Evolutionary conservation across 495 filamentous ascomycete species (phyloP), one percentile per base, ranked within the genome.

Genomic region (Xylaria flabelliformis): DNA sequence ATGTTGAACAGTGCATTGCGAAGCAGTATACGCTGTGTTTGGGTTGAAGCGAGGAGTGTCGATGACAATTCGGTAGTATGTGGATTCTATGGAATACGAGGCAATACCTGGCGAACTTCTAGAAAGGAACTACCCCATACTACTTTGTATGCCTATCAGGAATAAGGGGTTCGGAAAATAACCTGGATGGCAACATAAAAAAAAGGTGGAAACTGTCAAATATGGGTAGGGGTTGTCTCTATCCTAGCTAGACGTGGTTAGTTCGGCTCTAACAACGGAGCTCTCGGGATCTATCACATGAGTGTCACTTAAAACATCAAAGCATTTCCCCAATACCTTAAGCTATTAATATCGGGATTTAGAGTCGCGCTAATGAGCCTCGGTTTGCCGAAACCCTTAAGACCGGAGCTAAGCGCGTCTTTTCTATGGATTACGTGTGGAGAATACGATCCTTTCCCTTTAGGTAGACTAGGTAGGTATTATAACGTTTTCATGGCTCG

Each of bases 11-110:
- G 0, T 19, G 55, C 55, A 58, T 58, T 6, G 29, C 17, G 55
- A 58, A 19, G 29, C 6, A 32, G 12, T 34, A 34, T 19, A 34
- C 29, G 13, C 29, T 15, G 26, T 3, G 29, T 19, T 61, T 61
- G 19, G n/a, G 12, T n/a, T 39, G 8, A 39, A 61, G 32, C 19
- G 29, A 36, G 55, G 17, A 61, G 8, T 61, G 56, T 17, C 56
- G 56, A 61, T 61, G 56, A 61, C 56, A 61, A 61, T 61, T 61
- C 34, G 19, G 32, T 10, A 61, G 4, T 41, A 29, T 26, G 24
- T 55, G 51, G 51, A 24, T 10, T 55, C 12, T 29, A 55, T 55
- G 24, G 3, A 17, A 55, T 29, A 55, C 51, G 51, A 55, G 51
- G 24, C 12, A 29, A 55, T 15, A 24, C 24, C 10, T 29, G 10